Percentiles rank a stretch among this genome's conserved stretches.
These are phyloP conservation scores for Albugo candida DNA, from an alignment of 352 stramenopile species.

Conservation along the genomic window DNA sequence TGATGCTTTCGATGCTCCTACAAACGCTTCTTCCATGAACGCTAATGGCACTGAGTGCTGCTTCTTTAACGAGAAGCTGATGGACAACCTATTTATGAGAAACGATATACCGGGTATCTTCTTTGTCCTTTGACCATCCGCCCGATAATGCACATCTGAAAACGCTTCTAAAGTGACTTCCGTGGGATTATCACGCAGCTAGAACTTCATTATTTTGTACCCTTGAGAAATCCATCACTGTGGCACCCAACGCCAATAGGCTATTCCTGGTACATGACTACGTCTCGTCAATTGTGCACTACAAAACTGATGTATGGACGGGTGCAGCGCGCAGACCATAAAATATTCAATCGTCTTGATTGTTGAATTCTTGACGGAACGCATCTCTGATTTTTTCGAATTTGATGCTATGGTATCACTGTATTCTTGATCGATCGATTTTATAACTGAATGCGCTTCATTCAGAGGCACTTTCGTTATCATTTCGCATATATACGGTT, in stretches of 20 bases:
- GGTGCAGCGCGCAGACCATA: conserved; percentile 14
- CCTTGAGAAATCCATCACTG: conserved; percentile 10
- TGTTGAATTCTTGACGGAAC: conserved; percentile 4
- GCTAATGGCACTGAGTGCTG: conserved; percentile 5
- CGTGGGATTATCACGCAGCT: background rate
- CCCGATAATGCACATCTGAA: conserved; percentile 8
- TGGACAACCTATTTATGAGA: conserved; percentile 5
- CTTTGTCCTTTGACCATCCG: conserved; percentile 6
- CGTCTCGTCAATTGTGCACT: conserved; percentile 9
- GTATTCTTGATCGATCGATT: conserved; percentile 4
- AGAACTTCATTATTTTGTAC: conserved; percentile 5
- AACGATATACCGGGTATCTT: conserved; percentile 6
- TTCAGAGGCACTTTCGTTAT: conserved; percentile 7
- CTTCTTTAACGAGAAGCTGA: conserved; percentile 6
- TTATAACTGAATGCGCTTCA: conserved; percentile 5
- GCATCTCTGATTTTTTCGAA: conserved; percentile 1
- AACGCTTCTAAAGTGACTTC: conserved; percentile 1
- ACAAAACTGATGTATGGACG: conserved; percentile 12
- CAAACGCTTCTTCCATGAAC: conserved; percentile 11
- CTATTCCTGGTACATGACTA: conserved; percentile 2
- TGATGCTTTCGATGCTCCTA: conserved; percentile 1
- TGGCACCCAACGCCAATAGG: conserved; percentile 2
- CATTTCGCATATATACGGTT: conserved; percentile 9
- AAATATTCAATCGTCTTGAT: conserved; percentile 12
- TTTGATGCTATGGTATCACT: background rate